These are phyloP conservation scores for Corymbia calophylla DNA, from an alignment of 441 rosid genomes.

Conservation along the genomic window DNA sequence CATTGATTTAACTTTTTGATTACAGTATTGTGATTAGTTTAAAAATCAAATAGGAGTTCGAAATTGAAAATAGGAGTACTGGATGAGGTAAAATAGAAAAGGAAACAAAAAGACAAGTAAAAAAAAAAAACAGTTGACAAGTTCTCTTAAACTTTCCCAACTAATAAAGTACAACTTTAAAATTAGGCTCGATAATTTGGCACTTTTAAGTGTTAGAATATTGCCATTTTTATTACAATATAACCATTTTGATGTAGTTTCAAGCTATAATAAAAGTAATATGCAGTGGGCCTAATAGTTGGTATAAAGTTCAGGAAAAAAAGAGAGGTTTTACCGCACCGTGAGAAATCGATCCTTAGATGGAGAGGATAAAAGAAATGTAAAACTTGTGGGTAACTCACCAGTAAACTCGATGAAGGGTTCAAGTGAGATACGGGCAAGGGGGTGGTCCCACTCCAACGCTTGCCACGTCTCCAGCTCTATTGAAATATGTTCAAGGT, in stretches of 20 bases:
- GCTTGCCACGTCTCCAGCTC: accelerated
- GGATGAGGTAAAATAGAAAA: not conserved
- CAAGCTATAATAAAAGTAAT: not conserved
- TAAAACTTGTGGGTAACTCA: not conserved
- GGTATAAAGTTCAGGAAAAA: too few relatives aligned
- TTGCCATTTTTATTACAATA: not conserved
- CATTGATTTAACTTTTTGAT: not conserved
- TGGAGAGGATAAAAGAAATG: accelerated
- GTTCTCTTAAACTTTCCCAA: not conserved
- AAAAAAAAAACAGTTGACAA: not conserved
- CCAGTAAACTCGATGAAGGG: accelerated
- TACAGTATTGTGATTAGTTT: not conserved
- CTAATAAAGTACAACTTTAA: too few relatives aligned
- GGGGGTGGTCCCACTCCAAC: not conserved
- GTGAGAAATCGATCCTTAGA: not conserved
- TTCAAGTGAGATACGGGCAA: not conserved
- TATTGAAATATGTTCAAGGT: accelerated
- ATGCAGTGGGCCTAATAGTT: not conserved
- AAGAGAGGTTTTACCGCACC: accelerated
- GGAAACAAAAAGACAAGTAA: too few relatives aligned
- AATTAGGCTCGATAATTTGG: not conserved
- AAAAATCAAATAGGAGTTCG: not conserved
- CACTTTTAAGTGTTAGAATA: not conserved
- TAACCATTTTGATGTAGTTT: not conserved
- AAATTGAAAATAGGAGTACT: not conserved